Percentiles rank a stretch among this genome's conserved stretches.
These are phyloP conservation scores for Phytophthora meadii DNA, from an alignment of 352 stramenopile genomes.

Conservation along the genomic window DNA sequence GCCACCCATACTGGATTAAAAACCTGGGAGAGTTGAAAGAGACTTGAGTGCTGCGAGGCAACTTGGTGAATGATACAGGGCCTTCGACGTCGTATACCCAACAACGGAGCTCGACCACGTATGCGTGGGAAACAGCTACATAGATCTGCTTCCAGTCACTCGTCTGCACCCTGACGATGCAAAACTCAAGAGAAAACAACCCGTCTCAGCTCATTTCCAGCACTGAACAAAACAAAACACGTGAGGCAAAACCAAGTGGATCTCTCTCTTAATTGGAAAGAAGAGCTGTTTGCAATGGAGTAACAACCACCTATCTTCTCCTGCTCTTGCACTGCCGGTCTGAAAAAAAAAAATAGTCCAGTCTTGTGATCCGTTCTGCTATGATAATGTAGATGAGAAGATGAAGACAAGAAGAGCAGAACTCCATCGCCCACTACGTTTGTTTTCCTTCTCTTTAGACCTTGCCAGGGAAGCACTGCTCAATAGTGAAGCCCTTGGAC, in stretches of 20 bases:
- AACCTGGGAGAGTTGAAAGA: not conserved
- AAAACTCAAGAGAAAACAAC: not conserved
- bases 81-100: constrained; percentile 3
- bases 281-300: not conserved
- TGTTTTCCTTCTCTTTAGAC: constrained; percentile 9
- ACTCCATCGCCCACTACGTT: not conserved
- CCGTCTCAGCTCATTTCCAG: not conserved
- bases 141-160: constrained; percentile 26
- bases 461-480: constrained; percentile 73
- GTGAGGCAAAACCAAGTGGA: constrained; percentile 5
- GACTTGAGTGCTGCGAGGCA: constrained; percentile 20
- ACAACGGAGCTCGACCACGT: constrained; percentile 11
- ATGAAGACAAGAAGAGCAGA: not conserved
- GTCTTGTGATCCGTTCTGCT: constrained; percentile 6
- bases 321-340: constrained; percentile 5
- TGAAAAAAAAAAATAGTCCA: constrained; percentile 5
- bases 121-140: constrained; percentile 26
- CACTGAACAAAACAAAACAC: constrained; percentile 1
- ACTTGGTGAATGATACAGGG: constrained; percentile 32
- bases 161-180: constrained; percentile 2
- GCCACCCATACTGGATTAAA: constrained; percentile 60
- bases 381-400: constrained; percentile 11
- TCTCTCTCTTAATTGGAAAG: constrained; percentile 12
- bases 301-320: not conserved
- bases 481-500: constrained; percentile 76